Conservation (phyloP, 2,329 filamentous ascomycete genomes). For the Conoideocrella luteorostrata region DNA sequence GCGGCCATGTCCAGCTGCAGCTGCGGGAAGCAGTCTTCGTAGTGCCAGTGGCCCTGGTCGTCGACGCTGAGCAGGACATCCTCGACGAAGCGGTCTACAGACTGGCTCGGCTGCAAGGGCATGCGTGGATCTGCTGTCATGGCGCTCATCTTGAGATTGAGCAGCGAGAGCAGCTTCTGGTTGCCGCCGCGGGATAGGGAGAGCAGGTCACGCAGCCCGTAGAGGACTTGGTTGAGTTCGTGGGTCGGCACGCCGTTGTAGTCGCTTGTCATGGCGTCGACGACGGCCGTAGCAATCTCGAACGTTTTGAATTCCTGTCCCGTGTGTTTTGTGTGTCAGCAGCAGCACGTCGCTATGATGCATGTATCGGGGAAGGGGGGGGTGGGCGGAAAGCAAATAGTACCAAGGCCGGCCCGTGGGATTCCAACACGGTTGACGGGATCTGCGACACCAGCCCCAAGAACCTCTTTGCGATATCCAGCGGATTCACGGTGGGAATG, state of each 20-base stretch:
- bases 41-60: slow-evolving; percentile 1
- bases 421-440: slow-evolving; percentile 40
- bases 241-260: slow-evolving; percentile 14
- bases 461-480: slow-evolving; percentile 40
- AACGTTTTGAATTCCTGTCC: slow-evolving; percentile 36
- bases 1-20: neutral
- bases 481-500: slow-evolving; percentile 27
- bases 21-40: slow-evolving; percentile 4
- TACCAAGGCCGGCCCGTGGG: slow-evolving; percentile 40
- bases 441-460: slow-evolving; percentile 22
- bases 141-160: slow-evolving; percentile 23
- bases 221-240: slow-evolving; percentile 28
- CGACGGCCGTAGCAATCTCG: slow-evolving; percentile 39
- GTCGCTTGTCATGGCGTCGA: slow-evolving; percentile 30
- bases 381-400: too few species aligned
- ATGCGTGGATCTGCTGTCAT: neutral
- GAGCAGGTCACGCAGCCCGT: slow-evolving; percentile 31
- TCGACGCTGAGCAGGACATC: neutral
- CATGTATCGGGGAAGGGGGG: too few species aligned
- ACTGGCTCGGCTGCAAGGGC: neutral
- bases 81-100: slow-evolving; percentile 2
- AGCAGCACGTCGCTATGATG: neutral
- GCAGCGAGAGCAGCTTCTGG: slow-evolving; percentile 28
- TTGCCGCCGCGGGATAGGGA: slow-evolving; percentile 38
- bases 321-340: too few species aligned